Evolutionary conservation across 768 basidiomycete species (phyloP).

Genomic region (Tephrocybe rancida): DNA sequence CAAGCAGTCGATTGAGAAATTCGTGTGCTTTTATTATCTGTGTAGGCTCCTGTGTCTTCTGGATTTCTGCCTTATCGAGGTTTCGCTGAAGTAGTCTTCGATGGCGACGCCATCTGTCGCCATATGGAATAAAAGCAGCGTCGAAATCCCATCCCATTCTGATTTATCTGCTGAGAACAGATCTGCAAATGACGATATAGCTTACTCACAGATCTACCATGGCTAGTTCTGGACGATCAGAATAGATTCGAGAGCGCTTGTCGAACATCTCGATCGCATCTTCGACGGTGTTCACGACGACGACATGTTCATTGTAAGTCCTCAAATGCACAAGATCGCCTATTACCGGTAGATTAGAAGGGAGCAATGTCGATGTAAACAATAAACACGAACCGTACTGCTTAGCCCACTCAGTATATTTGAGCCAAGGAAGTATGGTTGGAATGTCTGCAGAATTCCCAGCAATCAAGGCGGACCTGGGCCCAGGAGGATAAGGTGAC

Average conservation of each 20-base stretch:
- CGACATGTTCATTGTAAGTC: neutral
- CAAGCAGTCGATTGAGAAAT: conserved; percentile 17
- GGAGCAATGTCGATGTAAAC: too few species aligned
- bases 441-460: too few species aligned
- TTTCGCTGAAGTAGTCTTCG: conserved; percentile 28
- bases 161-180: neutral
- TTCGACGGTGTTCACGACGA: neutral
- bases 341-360: neutral
- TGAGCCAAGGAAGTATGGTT: too few species aligned
- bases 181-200: neutral
- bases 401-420: too few species aligned
- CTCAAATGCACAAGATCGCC: neutral
- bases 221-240: conserved; percentile 23
- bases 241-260: too few species aligned
- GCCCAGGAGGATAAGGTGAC: too few species aligned
- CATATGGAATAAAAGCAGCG: conserved; percentile 28
- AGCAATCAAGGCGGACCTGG: too few species aligned
- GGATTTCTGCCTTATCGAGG: conserved; percentile 22
- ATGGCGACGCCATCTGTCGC: conserved; percentile 29
- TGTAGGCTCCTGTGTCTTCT: conserved; percentile 20
- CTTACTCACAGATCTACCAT: conserved; percentile 22
- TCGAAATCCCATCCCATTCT: conserved; percentile 37
- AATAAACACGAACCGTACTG: too few species aligned
- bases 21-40: conserved; percentile 26
- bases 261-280: too few species aligned